Base-by-base conservation (phyloP, 2,329 filamentous ascomycete species). In the Trichophyton simii region DNA sequence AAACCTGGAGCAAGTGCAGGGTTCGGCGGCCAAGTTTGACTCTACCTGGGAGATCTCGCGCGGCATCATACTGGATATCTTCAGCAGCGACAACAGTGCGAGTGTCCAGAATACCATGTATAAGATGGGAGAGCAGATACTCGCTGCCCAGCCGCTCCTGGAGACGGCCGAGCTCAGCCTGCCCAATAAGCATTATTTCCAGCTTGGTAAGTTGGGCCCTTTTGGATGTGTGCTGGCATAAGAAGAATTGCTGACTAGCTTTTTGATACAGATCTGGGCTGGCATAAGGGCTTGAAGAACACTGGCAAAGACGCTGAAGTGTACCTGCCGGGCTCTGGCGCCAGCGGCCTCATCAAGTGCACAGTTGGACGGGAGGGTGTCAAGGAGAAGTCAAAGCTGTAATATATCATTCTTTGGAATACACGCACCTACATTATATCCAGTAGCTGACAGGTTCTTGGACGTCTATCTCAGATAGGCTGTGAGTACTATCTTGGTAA, bases 151-250 rank as follows among this genome's bases (percentile, higher is more conserved):
- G 25, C 87, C 90, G 13, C 79, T 86, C 65, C 82, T 91, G 22
- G 83, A 87, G 52, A 80, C 81, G 22, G 89, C 94, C 48, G 83
- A 87, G 68, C 97, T 96, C 73, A 81, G 87, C 7, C 80, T 99
- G 70, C 94, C 94, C 9, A 99, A 99, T 80, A 97, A 96, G 80
- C 94, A 99, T 77, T 97, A 96, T 78, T 97, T 97, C 72, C 92
- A 97, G 76, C 87, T 97, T 74, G 88, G 74, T 75, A 69, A 58
- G 74, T 72, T 63, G 44, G 42, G 18, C 38, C 9, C 3, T 15
- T 48, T 42, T 34, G 22, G 3, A 18, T 11, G 28, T 20, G n/a
- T 36, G 20, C 18, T 8, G 42, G 11, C 20, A n/a, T 22, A n/a
- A n/a, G 59, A 22, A 38, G n/a, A 38, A 44, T 18, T 59, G 48